These are phyloP conservation scores for Taiwanofungus camphoratus DNA, from an alignment of 1,284 basidiomycete genomes.

Conservation along the genomic window DNA sequence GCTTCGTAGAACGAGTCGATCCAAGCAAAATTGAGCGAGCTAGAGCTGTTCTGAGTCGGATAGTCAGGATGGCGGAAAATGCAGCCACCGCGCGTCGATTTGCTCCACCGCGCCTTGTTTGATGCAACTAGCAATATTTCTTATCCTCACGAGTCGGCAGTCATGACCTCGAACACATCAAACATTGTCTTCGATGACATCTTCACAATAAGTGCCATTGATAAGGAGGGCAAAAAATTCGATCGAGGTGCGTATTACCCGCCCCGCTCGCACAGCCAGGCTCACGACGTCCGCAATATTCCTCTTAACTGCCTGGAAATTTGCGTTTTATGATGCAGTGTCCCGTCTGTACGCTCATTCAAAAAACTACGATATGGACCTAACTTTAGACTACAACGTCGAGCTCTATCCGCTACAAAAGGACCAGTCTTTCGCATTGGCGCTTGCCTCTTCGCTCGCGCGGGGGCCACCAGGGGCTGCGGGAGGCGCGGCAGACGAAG, in stretches of 20 bases:
- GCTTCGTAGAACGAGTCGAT: no score
- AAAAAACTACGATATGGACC: slow-evolving; percentile 84
- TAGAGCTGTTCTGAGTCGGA: no score
- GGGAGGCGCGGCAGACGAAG: slow-evolving; percentile 42
- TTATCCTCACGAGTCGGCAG: not conserved
- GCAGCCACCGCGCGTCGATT: no score
- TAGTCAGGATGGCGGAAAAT: no score
- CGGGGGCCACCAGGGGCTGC: slow-evolving; percentile 46
- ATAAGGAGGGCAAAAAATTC: slow-evolving; percentile 95
- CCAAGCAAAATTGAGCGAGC: no score
- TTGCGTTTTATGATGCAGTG: slow-evolving; percentile 40
- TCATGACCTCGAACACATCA: slow-evolving; percentile 61
- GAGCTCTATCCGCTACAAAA: slow-evolving; percentile 75
- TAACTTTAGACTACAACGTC: slow-evolving; percentile 88
- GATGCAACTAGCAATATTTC: no score
- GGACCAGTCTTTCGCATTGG: slow-evolving; percentile 78
- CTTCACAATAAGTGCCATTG: slow-evolving; percentile 79
- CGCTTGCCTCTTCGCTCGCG: slow-evolving; percentile 79
- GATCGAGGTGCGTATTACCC: slow-evolving; percentile 71
- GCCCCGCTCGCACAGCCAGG: not conserved
- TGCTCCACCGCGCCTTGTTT: no score
- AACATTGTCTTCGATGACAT: slow-evolving; percentile 87
- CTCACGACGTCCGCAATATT: not conserved
- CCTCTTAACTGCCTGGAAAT: not conserved
- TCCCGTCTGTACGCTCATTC: slow-evolving; percentile 83